Evolutionary conservation across 768 basidiomycete species (phyloP).

Genomic region (Mrakia hoshinonis): DNA sequence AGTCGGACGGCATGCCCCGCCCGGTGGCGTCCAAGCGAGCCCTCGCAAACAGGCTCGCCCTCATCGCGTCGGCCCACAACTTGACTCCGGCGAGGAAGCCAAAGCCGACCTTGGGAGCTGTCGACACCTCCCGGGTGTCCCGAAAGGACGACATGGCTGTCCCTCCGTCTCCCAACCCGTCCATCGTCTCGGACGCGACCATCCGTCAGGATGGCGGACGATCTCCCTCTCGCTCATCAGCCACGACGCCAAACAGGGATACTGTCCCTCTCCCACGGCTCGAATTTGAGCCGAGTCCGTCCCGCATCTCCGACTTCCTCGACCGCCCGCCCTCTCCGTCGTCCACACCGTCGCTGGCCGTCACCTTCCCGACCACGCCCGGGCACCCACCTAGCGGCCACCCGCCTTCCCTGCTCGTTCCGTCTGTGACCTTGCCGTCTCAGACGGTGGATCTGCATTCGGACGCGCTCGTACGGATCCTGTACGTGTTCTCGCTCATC

Average conservation of each 20-base stretch:
- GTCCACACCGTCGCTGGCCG: constrained; percentile 11
- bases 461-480: constrained; percentile 32
- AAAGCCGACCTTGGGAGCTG: neutral
- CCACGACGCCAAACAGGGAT: neutral
- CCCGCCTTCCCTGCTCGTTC: neutral
- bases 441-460: constrained; percentile 25
- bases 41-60: constrained; percentile 4
- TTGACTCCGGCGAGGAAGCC: neutral
- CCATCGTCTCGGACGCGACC: constrained; percentile 9
- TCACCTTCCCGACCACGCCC: constrained; percentile 20
- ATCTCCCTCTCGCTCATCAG: neutral
- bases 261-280: neutral
- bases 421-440: constrained; percentile 2
- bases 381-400: neutral
- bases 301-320: neutral
- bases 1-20: too few relatives aligned
- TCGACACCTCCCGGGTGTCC: neutral
- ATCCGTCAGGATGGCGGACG: neutral
- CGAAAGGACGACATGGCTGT: neutral
- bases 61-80: neutral
- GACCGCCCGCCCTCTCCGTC: neutral
- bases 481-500: constrained; percentile 32
- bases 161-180: constrained; percentile 10
- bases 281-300: neutral
- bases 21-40: neutral